A percentile compares a stretch with the other conserved stretches of the same genome.
Conservation (phyloP, 2,329 filamentous ascomycete genomes). For the Phaeosphaeria sp. region DNA sequence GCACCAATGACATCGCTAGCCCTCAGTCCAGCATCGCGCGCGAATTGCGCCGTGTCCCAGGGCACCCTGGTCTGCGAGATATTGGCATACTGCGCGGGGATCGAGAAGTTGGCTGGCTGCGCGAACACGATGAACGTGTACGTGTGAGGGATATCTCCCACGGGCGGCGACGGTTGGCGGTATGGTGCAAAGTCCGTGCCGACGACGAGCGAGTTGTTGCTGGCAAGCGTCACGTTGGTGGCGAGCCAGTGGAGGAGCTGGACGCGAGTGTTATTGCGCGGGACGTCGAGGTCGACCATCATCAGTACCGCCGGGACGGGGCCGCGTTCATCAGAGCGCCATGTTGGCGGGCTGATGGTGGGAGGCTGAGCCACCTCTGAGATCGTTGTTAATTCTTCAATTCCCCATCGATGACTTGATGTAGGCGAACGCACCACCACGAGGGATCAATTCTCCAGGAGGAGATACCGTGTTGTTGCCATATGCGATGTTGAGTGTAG, state of each 20-base stretch:
- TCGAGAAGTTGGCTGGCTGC: constrained; percentile 35
- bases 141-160: constrained; percentile 36
- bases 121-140: constrained; percentile 40
- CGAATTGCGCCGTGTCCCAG: constrained; percentile 48
- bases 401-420: not conserved
- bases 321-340: constrained; percentile 13
- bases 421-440: constrained; percentile 30
- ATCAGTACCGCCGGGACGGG: constrained; percentile 28
- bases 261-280: constrained; percentile 38
- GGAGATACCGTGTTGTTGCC: constrained; percentile 42
- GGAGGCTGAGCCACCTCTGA: constrained; percentile 37
- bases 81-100: constrained; percentile 36
- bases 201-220: constrained; percentile 15
- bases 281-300: constrained; percentile 44
- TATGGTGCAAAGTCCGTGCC: constrained; percentile 27
- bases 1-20: constrained; percentile 35
- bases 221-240: constrained; percentile 28
- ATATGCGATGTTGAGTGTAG: constrained; percentile 33
- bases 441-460: constrained; percentile 41
- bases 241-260: constrained; percentile 44
- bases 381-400: not conserved
- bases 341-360: constrained; percentile 27
- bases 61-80: constrained; percentile 30
- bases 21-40: constrained; percentile 37
- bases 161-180: constrained; percentile 35